phyloP scores from a whole-genome alignment of 2,329 filamentous ascomycete species.

The Ophiostoma ips region DNA sequence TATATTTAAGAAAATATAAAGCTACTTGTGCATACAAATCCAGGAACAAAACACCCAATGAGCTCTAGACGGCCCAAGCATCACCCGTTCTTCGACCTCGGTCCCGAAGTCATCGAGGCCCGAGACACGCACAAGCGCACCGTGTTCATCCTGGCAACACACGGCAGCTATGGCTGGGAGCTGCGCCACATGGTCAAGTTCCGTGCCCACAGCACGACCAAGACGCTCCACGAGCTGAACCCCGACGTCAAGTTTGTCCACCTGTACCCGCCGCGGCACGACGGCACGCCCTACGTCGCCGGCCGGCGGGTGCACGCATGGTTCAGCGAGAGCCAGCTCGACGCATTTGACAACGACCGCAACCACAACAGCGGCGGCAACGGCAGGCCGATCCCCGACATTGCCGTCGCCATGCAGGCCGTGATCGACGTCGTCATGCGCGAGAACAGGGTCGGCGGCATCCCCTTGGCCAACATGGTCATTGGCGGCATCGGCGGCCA shows the following conservation, averaged over 20 bases:
- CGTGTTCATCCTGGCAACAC: not conserved
- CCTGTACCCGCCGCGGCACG: not conserved
- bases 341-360: not conserved
- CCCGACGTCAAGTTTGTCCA: not conserved
- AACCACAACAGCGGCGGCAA: not conserved
- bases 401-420: not conserved
- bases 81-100: not conserved
- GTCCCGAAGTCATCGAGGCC: not conserved
- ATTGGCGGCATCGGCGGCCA: not conserved
- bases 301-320: not conserved
- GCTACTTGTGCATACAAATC: no score
- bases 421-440: not conserved
- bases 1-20: no score
- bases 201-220: not conserved
- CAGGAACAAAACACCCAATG: no score
- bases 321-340: not conserved
- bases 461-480: not conserved
- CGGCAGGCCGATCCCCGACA: not conserved
- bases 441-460: not conserved
- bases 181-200: not conserved
- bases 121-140: not conserved
- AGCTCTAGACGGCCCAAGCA: no score
- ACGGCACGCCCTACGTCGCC: not conserved
- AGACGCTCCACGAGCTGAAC: not conserved
- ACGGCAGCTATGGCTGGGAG: not conserved